A percentile compares a stretch with the other conserved stretches of the same genome.
These are phyloP conservation scores for Trichophyton equinum DNA, from an alignment of 2,329 filamentous ascomycete genomes.

Conservation along the genomic window DNA sequence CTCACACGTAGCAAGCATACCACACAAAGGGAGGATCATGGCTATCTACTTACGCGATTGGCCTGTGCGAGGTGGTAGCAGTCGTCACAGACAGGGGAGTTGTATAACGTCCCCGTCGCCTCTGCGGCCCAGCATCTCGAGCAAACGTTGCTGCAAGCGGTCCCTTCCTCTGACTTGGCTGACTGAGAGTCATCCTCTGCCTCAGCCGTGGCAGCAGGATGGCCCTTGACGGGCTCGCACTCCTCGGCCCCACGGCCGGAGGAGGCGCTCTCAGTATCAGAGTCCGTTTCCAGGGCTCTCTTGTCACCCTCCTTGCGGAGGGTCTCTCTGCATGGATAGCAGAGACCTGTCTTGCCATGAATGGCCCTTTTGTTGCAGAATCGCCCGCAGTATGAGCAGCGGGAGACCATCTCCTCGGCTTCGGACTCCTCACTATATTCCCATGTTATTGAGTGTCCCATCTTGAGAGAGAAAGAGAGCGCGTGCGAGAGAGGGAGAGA, in stretches of 20 bases:
- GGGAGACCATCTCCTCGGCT: conserved; percentile 11
- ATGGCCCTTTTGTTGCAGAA: conserved; percentile 10
- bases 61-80: conserved; percentile 13
- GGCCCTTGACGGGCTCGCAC: neutral
- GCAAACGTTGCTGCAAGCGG: conserved; percentile 8
- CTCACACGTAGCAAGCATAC: neutral
- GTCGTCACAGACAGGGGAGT: conserved; percentile 14
- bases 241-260: neutral
- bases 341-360: conserved; percentile 10
- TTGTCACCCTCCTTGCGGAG: conserved; percentile 7
- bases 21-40: neutral
- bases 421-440: conserved; percentile 12
- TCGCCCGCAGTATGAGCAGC: conserved; percentile 15
- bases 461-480: neutral
- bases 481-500: too few relatives aligned
- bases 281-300: conserved; percentile 2
- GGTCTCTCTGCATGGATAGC: conserved; percentile 10
- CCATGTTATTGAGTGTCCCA: conserved; percentile 11
- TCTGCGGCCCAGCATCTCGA: conserved; percentile 15
- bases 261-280: conserved; percentile 3
- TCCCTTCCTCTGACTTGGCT: neutral
- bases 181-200: conserved; percentile 8
- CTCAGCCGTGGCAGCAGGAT: neutral
- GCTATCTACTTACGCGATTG: conserved; percentile 11
- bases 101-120: conserved; percentile 15